Evolutionary conservation across 495 filamentous ascomycete species (phyloP), one percentile per base, ranked within the genome.

Genomic region (Aspergillus biplanus): DNA sequence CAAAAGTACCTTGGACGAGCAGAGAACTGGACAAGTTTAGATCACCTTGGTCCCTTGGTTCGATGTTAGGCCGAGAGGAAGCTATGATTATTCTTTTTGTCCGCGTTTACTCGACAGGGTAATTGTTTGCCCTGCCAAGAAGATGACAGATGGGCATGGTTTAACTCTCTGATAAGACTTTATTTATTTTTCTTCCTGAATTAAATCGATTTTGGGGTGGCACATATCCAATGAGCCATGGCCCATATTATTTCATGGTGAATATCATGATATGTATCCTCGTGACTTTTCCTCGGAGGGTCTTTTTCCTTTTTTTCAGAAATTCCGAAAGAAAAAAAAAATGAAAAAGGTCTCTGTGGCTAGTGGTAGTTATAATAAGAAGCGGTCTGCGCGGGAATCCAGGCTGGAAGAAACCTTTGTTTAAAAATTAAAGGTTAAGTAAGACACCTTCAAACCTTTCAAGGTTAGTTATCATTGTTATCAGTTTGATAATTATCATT

Each of bases 381-480:
- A 64, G 67, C 67, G 67, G 67, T 69, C 67, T 69, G 61, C 67
- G 55, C 65, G 62, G 63, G 39, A 63, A 56, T 44, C 33, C 47
- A 34, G 32, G 54, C 59, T 59, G 35, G 49, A 44, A 50, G 31
- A 15, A 16, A 9, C 34, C 46, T 37, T 6, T 33, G 11, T 50
- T 56, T 64, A 49, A 53, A 58, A 27, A 27, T 27, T 27, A 27
- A 27, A 27, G 21, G 21, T 27, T 1, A 27, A 27, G 21, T 2
- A 27, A 27, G 21, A 27, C 21, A 27, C 21, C 21, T 27, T 27
- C 21, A 2, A 27, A 27, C 21, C 21, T 27, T 27, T 27, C 1
- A 33, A 63, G 37, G 59, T 60, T 27, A 18, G 27, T 50, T 50
- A 9, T 50, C 15, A 27, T 18, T 50, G 47, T 27, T 50, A 50